phyloP scores from a whole-genome alignment of 495 filamentous ascomycete species.

The Neurospora africana region DNA sequence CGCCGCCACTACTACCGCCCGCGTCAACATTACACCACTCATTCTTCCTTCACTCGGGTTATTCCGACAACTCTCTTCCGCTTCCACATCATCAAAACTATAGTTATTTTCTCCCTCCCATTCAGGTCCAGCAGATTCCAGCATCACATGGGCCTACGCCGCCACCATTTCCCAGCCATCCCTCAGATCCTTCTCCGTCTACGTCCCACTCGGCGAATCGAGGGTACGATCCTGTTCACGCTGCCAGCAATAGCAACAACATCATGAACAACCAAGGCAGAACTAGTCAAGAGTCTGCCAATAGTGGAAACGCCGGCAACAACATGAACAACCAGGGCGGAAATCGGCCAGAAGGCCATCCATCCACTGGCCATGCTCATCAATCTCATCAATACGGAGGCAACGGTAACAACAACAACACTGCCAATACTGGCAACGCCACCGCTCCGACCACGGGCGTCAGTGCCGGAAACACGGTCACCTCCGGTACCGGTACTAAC shows the following conservation, averaged over 20 bases:
- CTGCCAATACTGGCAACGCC: neutral
- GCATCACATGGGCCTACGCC: neutral
- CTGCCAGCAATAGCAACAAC: slow-evolving; percentile 4
- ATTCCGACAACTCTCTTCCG: neutral
- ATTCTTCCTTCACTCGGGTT: neutral
- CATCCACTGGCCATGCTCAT: neutral
- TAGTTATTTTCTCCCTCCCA: neutral
- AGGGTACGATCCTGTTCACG: slow-evolving; percentile 17
- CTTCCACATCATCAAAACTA: neutral
- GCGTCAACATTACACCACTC: neutral
- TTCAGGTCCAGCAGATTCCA: neutral
- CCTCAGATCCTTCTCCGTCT: neutral
- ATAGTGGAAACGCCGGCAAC: neutral
- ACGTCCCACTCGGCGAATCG: neutral
- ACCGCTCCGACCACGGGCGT: neutral
- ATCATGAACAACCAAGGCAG: neutral
- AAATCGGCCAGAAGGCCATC: neutral
- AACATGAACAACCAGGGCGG: neutral
- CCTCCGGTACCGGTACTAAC: neutral
- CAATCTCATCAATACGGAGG: neutral
- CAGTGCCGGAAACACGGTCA: neutral
- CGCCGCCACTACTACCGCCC: neutral
- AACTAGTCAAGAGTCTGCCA: neutral
- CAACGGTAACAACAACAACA: neutral
- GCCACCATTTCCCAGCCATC: neutral